These are phyloP conservation scores for Ophiobolus disseminans DNA, from an alignment of 2,329 filamentous ascomycete species.

Conservation along the genomic window DNA sequence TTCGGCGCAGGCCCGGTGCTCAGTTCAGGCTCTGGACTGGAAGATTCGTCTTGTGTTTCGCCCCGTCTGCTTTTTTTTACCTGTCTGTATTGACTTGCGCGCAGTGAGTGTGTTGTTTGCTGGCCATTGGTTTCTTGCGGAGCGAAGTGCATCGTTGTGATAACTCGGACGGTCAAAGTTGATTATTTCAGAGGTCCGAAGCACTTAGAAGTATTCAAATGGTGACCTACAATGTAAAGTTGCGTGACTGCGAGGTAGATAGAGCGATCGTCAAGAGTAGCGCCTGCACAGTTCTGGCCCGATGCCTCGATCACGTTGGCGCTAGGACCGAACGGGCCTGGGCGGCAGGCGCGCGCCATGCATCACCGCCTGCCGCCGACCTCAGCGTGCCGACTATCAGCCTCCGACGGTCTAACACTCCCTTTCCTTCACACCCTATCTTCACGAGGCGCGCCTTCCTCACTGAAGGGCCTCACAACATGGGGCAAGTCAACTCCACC, in stretches of 20 bases:
- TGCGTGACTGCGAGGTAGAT: no score
- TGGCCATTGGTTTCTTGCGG: slow-evolving; percentile 36
- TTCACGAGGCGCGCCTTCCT: slow-evolving; percentile 27
- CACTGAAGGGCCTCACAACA: slow-evolving; percentile 38
- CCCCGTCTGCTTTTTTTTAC: slow-evolving; percentile 32
- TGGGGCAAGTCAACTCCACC: slow-evolving; percentile 50
- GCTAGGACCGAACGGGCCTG: slow-evolving; percentile 3
- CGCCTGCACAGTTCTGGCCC: no score
- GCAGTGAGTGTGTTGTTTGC: slow-evolving; percentile 40
- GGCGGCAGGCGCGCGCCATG: slow-evolving; percentile 2
- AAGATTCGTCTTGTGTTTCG: slow-evolving; percentile 23
- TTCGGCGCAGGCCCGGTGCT: slow-evolving; percentile 3
- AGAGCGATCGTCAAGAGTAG: neutral
- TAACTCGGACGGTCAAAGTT: no score
- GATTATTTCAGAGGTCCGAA: no score
- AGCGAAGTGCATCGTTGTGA: slow-evolving; percentile 31
- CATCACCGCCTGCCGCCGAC: slow-evolving; percentile 12
- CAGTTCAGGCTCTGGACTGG: slow-evolving; percentile 5
- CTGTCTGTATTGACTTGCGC: slow-evolving; percentile 38
- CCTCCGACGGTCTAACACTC: slow-evolving; percentile 9
- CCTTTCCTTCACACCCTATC: slow-evolving; percentile 6
- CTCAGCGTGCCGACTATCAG: slow-evolving; percentile 15
- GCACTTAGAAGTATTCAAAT: no score
- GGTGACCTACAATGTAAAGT: no score
- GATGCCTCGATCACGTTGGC: slow-evolving; percentile 4